Conservation (phyloP, 2,329 filamentous ascomycete species). For the Macrophomina pseudophaseolina region DNA sequence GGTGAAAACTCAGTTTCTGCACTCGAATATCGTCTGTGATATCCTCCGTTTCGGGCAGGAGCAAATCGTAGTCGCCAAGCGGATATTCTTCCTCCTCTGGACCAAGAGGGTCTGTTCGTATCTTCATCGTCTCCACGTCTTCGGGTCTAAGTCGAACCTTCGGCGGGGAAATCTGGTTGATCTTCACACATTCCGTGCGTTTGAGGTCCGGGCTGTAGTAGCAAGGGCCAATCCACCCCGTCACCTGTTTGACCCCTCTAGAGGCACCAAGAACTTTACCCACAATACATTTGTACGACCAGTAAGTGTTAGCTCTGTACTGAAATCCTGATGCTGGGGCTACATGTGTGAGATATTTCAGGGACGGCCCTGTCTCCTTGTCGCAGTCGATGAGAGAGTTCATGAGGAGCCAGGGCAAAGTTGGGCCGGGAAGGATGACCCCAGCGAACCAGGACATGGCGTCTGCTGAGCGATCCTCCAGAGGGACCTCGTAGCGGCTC, state of each 20-base stretch:
- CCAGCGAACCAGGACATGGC: conserved; percentile 80
- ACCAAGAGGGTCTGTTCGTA: conserved; percentile 72
- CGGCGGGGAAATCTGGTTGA: conserved; percentile 65
- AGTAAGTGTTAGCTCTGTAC: conserved; percentile 78
- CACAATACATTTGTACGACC: conserved; percentile 73
- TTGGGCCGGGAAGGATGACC: conserved; percentile 71
- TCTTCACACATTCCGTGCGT: conserved; percentile 71
- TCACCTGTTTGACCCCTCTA: conserved; percentile 71
- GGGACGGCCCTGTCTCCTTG: conserved; percentile 67
- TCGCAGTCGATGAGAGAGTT: conserved; percentile 78
- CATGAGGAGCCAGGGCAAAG: conserved; percentile 77
- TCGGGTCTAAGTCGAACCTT: conserved; percentile 60
- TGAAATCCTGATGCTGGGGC: conserved; percentile 75
- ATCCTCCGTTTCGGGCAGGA: conserved; percentile 62
- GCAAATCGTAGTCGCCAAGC: conserved; percentile 69
- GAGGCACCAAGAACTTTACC: conserved; percentile 72
- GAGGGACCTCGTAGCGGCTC: conserved; percentile 52
- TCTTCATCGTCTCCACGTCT: conserved; percentile 69
- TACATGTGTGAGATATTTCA: conserved; percentile 71
- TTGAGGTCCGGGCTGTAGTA: conserved; percentile 70
- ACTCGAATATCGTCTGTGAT: conserved; percentile 70
- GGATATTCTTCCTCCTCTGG: conserved; percentile 66
- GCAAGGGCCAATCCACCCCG: conserved; percentile 76
- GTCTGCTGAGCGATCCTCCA: conserved; percentile 70
- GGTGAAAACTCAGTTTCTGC: conserved; percentile 67